Base-by-base conservation (phyloP, 2,329 filamentous ascomycete species). In the Nemania bipapillata region DNA sequence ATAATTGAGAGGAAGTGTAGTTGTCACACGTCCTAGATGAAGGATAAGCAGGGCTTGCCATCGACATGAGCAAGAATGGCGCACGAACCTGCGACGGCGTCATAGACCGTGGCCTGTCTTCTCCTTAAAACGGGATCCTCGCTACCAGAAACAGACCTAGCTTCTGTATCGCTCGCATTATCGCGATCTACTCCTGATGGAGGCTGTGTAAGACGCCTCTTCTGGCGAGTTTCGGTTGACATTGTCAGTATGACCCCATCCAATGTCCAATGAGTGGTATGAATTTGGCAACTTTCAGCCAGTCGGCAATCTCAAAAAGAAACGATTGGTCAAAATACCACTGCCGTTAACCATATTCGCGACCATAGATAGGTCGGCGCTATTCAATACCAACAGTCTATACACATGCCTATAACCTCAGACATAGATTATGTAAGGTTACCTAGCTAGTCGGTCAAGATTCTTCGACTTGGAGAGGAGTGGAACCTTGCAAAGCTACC, bases 61-160 rank as follows among this genome's bases (percentile, higher is more conserved):
- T 42, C n/a, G 24, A 57, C 20, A 6, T 52, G 37, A 22, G 57
- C 17, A 22, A 64, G 30, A 30, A 35, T 26, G 52, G 32, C 65
- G 26, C 37, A 74, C 79, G 72, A 77, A 91, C 90, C 90, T 74
- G 90, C 90, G 62, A 92, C 90, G 17, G 90, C 91, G 80, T 94
- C 91, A 79, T 91, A 94, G 22, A 94, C 80, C 22, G 85, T 92
- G 47, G 86, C 84, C 54, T 73, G 77, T 78, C 76, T 71, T 70
- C 63, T 76, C 60, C 63, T 72, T 15, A 26, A 15, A 17, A 20
- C 26, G n/a, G 56, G 26, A n/a, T 32, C 45, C 6, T 62, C 45
- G 12, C 30, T 17, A 17, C 24, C 30, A 11, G 20, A 30, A 32
- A 22, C 15, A 8, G 57, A 63, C 12, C 42, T 50, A 11, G 22